Evolutionary conservation across 108 stramenopile genomes (phyloP).

Genomic region (Cyclostephanos invisitatus): DNA sequence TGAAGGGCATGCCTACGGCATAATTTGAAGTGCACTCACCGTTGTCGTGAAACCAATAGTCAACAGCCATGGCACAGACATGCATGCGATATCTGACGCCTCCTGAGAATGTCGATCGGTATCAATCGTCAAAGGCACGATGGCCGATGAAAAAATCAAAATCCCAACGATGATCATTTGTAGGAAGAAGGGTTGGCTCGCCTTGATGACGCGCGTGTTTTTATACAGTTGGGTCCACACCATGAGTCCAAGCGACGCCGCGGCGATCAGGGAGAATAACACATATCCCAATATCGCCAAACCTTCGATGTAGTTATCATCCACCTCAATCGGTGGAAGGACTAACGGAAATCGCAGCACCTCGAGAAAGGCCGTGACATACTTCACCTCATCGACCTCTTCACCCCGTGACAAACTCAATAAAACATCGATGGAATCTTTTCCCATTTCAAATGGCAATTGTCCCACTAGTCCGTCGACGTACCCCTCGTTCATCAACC

Average conservation of each 20-base stretch:
- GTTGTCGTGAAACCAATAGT: constrained; percentile 5
- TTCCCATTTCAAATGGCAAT: constrained; percentile 44
- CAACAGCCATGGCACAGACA: constrained; percentile 25
- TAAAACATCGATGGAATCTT: constrained; percentile 13
- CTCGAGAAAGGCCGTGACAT: constrained; percentile 17
- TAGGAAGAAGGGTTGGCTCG: constrained; percentile 49
- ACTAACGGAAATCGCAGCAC: constrained; percentile 6
- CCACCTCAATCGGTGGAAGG: neutral
- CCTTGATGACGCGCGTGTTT: constrained; percentile 36
- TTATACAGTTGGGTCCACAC: constrained; percentile 30
- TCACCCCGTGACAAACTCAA: neutral
- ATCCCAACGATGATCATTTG: constrained; percentile 31
- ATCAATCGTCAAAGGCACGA: constrained; percentile 42
- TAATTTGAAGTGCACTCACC: constrained; percentile 9
- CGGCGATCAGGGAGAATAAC: constrained; percentile 1
- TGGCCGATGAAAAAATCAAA: constrained; percentile 34
- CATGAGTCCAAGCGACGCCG: constrained; percentile 16
- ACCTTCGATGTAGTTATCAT: constrained; percentile 26
- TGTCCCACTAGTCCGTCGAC: constrained; percentile 56
- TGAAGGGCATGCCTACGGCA: neutral
- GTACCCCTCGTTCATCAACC: constrained; percentile 25
- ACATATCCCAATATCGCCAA: constrained; percentile 21
- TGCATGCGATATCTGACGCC: constrained; percentile 16
- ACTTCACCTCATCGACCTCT: neutral
- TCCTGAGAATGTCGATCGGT: constrained; percentile 22